phyloP scores from a whole-genome alignment of 2,329 filamentous ascomycete genomes.

The Coniochaeta hoffmannii region DNA sequence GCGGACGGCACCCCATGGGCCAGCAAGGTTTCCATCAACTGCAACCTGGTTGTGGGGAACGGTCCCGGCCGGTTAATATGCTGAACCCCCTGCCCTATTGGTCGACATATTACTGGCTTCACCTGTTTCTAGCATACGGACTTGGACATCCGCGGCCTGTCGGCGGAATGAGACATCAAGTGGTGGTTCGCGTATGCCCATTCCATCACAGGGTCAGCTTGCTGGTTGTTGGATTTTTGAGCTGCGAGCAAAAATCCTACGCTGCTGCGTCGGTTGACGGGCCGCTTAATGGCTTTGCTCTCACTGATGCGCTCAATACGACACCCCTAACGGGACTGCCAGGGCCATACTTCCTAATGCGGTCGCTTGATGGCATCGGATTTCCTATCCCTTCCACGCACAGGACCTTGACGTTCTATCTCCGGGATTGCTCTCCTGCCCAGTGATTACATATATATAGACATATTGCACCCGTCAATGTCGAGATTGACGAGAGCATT shows the following conservation, averaged over 20 bases:
- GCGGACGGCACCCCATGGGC: background rate
- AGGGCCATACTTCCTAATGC: background rate
- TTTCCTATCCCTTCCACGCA: background rate
- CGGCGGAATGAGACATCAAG: background rate
- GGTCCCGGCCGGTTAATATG: background rate
- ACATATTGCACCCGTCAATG: background rate
- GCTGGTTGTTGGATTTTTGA: too few species aligned
- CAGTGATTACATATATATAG: background rate
- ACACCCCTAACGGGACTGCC: background rate
- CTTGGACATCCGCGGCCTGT: background rate
- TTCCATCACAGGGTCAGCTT: background rate
- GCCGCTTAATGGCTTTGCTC: background rate
- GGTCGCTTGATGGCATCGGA: background rate
- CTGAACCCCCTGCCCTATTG: background rate
- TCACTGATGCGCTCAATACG: background rate
- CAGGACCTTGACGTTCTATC: background rate
- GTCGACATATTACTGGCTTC: background rate
- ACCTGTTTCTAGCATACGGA: conserved; percentile 1
- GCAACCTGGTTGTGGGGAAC: conserved; percentile 1
- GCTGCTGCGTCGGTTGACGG: background rate
- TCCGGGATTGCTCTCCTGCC: background rate
- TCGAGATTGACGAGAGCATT: background rate
- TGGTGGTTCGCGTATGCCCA: background rate
- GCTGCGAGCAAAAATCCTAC: too few species aligned
- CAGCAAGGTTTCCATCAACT: background rate